phyloP scores from a whole-genome alignment of 2,329 filamentous ascomycete species.

The Volutella citrinella region DNA sequence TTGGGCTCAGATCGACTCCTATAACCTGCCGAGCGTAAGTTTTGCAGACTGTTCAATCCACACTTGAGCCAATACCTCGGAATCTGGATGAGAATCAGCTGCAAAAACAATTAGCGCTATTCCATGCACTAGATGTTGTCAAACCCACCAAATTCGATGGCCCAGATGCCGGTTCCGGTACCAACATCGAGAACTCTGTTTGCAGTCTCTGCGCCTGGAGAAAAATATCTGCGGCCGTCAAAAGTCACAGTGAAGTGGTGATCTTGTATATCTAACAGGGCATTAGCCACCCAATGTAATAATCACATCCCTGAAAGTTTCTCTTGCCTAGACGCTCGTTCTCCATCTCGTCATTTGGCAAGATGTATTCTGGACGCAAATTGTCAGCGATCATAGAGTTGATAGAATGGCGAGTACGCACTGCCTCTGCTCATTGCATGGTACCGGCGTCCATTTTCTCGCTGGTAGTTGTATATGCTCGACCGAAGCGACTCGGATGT shows the following conservation, averaged over 20 bases:
- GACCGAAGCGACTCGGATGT: slow-evolving; percentile 8
- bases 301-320: too few relatives aligned
- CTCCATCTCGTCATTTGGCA: slow-evolving; percentile 6
- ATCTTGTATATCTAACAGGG: too few relatives aligned
- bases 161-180: slow-evolving; percentile 10
- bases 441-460: slow-evolving; percentile 7
- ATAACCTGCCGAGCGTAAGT: too few relatives aligned
- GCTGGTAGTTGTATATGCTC: slow-evolving; percentile 2
- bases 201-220: slow-evolving; percentile 1
- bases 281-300: too few relatives aligned
- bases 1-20: slow-evolving; percentile 10
- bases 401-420: background rate
- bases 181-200: slow-evolving; percentile 10
- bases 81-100: slow-evolving; percentile 3
- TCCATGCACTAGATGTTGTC: background rate
- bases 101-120: background rate
- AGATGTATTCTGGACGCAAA: slow-evolving; percentile 3
- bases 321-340: slow-evolving; percentile 5
- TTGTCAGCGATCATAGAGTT: background rate
- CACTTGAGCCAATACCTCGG: slow-evolving; percentile 1
- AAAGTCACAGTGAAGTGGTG: slow-evolving; percentile 5
- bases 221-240: slow-evolving; percentile 2
- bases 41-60: too few relatives aligned
- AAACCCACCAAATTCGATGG: slow-evolving; percentile 8
- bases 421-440: slow-evolving; percentile 7